Conservation (phyloP, 768 basidiomycete genomes). For the Baorangia bicolor region DNA sequence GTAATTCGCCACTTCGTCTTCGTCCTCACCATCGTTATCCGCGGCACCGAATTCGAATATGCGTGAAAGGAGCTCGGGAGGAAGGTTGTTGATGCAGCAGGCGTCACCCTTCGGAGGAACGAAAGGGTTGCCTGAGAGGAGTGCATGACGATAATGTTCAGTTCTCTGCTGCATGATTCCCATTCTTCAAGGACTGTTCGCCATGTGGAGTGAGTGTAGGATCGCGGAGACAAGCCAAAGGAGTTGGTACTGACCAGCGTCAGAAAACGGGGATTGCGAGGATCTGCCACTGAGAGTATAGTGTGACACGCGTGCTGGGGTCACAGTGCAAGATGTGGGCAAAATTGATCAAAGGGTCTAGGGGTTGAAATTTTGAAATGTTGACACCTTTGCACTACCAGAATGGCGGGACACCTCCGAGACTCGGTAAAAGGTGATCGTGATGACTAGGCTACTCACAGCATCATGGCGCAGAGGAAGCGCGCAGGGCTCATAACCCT, state of each 20-base stretch:
- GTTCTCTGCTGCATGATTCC: conserved; percentile 1
- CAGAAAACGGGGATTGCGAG: neutral
- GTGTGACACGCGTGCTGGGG: neutral
- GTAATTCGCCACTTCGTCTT: conserved; percentile 29
- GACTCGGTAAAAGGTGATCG: neutral
- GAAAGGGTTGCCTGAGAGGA: conserved; percentile 47
- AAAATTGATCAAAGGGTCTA: neutral
- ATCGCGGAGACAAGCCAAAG: neutral
- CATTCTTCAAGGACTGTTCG: neutral
- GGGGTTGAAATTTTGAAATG: too few species aligned
- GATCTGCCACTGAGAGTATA: neutral
- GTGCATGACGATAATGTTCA: conserved; percentile 11
- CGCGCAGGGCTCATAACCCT: conserved; percentile 51
- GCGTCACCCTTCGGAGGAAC: conserved; percentile 39
- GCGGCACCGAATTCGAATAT: conserved; percentile 52
- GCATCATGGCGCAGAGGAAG: conserved; percentile 50
- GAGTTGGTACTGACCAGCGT: neutral
- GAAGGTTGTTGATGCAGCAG: conserved; percentile 53
- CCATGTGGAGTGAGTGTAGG: neutral
- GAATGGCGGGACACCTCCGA: neutral
- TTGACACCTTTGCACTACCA: too few species aligned
- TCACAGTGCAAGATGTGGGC: neutral
- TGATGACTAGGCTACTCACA: neutral
- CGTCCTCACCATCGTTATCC: conserved; percentile 35
- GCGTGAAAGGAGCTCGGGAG: conserved; percentile 54